Evolutionary conservation across 768 basidiomycete species (phyloP), one percentile per base, ranked within the genome.

Genomic region (Saitozyma sp.): DNA sequence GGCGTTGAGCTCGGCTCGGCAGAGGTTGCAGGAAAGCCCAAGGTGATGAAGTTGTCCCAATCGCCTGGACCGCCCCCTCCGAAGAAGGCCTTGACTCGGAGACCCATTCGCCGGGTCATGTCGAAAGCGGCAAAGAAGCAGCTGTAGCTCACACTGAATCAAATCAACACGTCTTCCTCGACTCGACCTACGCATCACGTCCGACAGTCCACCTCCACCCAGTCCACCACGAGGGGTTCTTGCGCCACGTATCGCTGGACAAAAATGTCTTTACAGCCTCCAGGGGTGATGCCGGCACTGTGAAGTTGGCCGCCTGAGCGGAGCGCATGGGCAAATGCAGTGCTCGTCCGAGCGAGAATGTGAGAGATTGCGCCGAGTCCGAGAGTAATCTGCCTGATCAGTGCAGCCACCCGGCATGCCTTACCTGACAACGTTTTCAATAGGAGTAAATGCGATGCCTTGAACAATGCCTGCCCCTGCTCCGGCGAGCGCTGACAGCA

Each of bases 121-220:
- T 78, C 77, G 52, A 78, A 78, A 0, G 77, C 69, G 17, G 77
- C 74, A 59, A 78, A 78, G 66, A 78, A 78, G 49, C 68, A 59
- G 45, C 68, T 67, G 56, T 76, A 78, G 56, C 71, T 73, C 6
- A 76, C 37, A 8, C 73, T 71, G 59, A 6, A 46, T 8, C 14
- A 40, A 40, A 54, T 64, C 53, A 65, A 59, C 50, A 19, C 13
- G 8, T 17, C 11, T 9, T 51, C n/a, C 4, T 43, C 13, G 38
- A 37, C 10, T 17, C 14, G 49, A 68, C 73, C 63, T 54, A 72
- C 64, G 73, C 73, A 62, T 78, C 77, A 11, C 77, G 56, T 1
- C 67, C 67, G 3, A 78, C 68, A 3, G 68, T 66, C 74, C 73
- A 78, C 42, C 73, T 17, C 62, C 75, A 76, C 13, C 77, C 77